Conservation (phyloP, 1,284 basidiomycete genomes). For the Trametes sp. region DNA sequence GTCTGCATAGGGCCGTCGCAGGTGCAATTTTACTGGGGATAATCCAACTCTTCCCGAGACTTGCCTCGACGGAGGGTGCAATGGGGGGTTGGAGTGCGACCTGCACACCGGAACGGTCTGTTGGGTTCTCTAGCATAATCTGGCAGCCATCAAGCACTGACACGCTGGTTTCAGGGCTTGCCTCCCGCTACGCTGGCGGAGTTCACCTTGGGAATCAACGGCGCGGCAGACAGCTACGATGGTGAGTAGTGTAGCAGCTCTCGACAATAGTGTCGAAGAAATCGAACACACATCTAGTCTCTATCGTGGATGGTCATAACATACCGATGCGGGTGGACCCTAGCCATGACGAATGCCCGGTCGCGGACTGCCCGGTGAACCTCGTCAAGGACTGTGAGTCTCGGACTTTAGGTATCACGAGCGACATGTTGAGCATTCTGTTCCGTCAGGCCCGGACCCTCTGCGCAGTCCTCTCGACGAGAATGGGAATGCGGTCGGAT, state of each 20-base stretch:
- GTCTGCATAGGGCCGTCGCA: conserved; percentile 52
- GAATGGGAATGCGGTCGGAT: conserved; percentile 50
- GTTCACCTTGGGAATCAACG: conserved; percentile 46
- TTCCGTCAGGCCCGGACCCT: conserved; percentile 42
- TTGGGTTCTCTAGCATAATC: too few species aligned
- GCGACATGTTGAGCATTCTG: not conserved
- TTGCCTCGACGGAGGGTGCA: conserved; percentile 54
- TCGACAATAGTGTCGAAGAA: not conserved
- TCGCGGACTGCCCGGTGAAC: conserved; percentile 52
- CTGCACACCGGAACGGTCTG: conserved; percentile 43
- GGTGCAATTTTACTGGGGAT: conserved; percentile 49
- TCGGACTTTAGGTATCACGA: not conserved
- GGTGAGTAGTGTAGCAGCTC: conserved; percentile 30
- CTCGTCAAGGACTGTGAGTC: conserved; percentile 48
- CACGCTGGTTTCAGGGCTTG: conserved; percentile 35
- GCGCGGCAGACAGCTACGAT: conserved; percentile 50
- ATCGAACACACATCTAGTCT: conserved; percentile 35
- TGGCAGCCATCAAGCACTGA: not conserved
- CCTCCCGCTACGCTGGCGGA: conserved; percentile 55
- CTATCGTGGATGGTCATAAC: conserved; percentile 52
- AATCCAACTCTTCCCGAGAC: conserved; percentile 50
- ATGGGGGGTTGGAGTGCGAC: conserved; percentile 55
- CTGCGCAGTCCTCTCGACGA: conserved; percentile 48
- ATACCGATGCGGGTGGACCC: conserved; percentile 51
- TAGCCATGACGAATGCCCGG: conserved; percentile 48